A percentile compares a stretch with the other conserved stretches of the same genome.
These are phyloP conservation scores for Penicillium bialowiezense DNA, from an alignment of 495 filamentous ascomycete genomes.

Conservation along the genomic window DNA sequence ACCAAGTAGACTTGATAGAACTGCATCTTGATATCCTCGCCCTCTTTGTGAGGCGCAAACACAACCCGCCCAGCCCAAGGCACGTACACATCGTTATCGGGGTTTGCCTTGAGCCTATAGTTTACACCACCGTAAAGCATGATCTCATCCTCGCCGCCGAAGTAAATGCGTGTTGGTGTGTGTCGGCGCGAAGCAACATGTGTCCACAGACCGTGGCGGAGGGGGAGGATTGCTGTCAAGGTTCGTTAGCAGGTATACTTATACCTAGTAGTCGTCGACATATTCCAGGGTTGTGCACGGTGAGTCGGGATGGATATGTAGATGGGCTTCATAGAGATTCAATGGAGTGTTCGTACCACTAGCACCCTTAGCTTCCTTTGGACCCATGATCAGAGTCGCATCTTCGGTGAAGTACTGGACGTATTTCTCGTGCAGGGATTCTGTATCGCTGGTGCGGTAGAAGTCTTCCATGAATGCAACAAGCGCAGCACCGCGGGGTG, in stretches of 20 bases:
- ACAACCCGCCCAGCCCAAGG: constrained; percentile 56
- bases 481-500: constrained; percentile 31
- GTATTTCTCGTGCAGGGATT: constrained; percentile 54
- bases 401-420: constrained; percentile 51
- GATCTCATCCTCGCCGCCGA: constrained; percentile 51
- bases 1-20: constrained; percentile 70
- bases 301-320: too few species aligned
- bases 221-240: constrained; percentile 48
- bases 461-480: constrained; percentile 54
- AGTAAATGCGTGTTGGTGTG: constrained; percentile 48
- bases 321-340: not conserved
- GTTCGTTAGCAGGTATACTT: not conserved
- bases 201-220: constrained; percentile 57
- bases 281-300: too few species aligned
- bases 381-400: constrained; percentile 57
- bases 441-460: constrained; percentile 57
- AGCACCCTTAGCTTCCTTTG: constrained; percentile 47
- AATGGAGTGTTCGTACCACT: constrained; percentile 36
- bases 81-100: constrained; percentile 40
- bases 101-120: constrained; percentile 52
- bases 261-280: too few species aligned
- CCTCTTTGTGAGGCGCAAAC: constrained; percentile 41
- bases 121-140: constrained; percentile 61
- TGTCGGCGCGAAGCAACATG: constrained; percentile 52
- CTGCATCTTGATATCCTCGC: constrained; percentile 50